Base-by-base conservation (phyloP, 73 alveolate genomes). In the Symbiodinium pilosum region DNA sequence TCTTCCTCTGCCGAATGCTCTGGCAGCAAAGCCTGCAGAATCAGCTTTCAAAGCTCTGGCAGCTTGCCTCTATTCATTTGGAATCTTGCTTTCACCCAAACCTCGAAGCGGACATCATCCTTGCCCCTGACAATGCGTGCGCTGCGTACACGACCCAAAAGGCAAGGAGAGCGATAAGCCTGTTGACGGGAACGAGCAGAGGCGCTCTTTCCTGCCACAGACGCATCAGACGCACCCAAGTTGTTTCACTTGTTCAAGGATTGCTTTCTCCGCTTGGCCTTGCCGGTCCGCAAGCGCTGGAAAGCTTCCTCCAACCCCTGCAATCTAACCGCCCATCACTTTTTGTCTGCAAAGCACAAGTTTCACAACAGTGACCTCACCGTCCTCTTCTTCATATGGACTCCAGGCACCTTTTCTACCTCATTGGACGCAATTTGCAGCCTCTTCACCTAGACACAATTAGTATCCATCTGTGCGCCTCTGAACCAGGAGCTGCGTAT, bases 81-180 rank as follows among this genome's bases (percentile, higher is more conserved):
- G n/a, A n/a, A n/a, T n/a, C n/a, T n/a, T n/a, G n/a, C n/a, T n/a
- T 64, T 0, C 38, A 3, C 16, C 77, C 38, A 21, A 36, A 47
- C 97, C 97, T 91, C 97, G 51, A 91, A 91, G 20, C 97, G 97
- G 32, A 91, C 97, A 34, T 91, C 97, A 71, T 91, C 88, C 6
- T 83, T 91, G 32, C 97, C 97, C 97, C 97, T 91, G 96, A 56
- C 59, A 8, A 64, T 4, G 26, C 4, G 26, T 2, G 24, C 71
- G 26, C 71, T 21, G 71, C 71, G 71, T 3, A 54, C 71, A 4
- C 18, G 2, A n/a, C 0, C 26, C 71, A 30, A 7, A 54, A 54
- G n/a, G 9, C 26, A 30, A 21, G 16, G 18, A 21, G 68, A 51
- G 68, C 4, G 12, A 51, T 24, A 16, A 39, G 77, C 96, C 88